phyloP scores from a whole-genome alignment of 2,329 filamentous ascomycete genomes.

The Atkinsonella hypoxylon region DNA sequence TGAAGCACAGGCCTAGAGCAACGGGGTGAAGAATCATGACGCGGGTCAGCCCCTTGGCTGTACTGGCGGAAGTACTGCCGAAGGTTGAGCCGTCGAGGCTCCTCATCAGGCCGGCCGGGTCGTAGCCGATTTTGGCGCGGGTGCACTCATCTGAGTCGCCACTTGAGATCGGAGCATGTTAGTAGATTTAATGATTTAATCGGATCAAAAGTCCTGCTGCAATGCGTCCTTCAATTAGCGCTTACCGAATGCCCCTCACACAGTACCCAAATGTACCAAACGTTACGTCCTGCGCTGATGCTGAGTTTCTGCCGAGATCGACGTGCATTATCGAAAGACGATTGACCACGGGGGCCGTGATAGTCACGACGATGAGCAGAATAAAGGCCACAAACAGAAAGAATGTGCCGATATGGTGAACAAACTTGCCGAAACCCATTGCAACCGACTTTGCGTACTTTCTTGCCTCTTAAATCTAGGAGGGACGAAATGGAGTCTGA shows the following conservation, averaged over 20 bases:
- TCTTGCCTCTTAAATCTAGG: neutral
- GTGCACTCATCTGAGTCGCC: constrained; percentile 36
- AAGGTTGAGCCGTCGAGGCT: constrained; percentile 26
- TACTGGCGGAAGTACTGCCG: constrained; percentile 29
- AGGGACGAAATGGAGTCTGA: neutral
- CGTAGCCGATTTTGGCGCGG: constrained; percentile 40
- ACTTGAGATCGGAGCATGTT: neutral
- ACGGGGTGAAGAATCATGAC: constrained; percentile 53
- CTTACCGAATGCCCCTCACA: constrained; percentile 18
- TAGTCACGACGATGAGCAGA: constrained; percentile 44
- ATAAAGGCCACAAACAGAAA: constrained; percentile 42
- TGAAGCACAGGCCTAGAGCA: constrained; percentile 43
- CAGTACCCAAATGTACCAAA: constrained; percentile 54
- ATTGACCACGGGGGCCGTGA: constrained; percentile 47
- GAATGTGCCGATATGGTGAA: constrained; percentile 47
- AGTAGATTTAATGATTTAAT: neutral
- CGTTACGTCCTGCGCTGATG: constrained; percentile 25
- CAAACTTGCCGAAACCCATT: constrained; percentile 36
- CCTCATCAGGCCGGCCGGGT: constrained; percentile 34
- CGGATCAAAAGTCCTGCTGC: too few relatives aligned
- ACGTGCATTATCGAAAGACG: constrained; percentile 42
- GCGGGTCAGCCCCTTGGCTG: constrained; percentile 38
- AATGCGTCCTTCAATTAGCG: neutral
- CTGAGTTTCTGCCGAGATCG: constrained; percentile 26
- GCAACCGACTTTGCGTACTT: neutral